Percentiles rank a stretch among this genome's conserved stretches.
These are phyloP conservation scores for Termitomyces bulborhizus DNA, from an alignment of 768 basidiomycete genomes.

Conservation along the genomic window DNA sequence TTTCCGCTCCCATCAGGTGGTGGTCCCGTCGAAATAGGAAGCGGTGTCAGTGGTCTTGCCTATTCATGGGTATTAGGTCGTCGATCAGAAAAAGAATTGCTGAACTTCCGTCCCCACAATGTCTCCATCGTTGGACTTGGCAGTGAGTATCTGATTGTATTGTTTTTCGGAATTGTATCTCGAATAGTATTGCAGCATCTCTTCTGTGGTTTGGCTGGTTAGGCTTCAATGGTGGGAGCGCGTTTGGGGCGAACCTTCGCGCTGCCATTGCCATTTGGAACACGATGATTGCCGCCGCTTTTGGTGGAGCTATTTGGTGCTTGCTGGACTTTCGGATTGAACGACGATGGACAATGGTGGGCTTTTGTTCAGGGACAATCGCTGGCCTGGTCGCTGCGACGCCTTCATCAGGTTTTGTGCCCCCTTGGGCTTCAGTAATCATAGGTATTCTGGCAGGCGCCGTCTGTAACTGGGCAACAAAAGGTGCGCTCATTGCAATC, in stretches of 20 bases:
- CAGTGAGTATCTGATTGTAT: conserved; percentile 30
- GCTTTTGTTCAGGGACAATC: conserved; percentile 90
- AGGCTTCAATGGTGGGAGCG: conserved; percentile 89
- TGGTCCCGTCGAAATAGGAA: conserved; percentile 84
- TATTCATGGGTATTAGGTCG: conserved; percentile 85
- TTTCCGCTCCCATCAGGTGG: conserved; percentile 42
- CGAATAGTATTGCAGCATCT: conserved; percentile 34
- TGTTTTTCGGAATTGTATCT: background rate
- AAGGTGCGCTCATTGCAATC: conserved; percentile 37
- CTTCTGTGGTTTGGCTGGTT: conserved; percentile 87
- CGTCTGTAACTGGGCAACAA: conserved; percentile 80
- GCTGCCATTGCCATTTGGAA: conserved; percentile 85
- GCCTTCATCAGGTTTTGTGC: conserved; percentile 78
- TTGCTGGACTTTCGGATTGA: conserved; percentile 74
- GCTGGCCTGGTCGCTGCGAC: conserved; percentile 87
- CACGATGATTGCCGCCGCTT: conserved; percentile 79
- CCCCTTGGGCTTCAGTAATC: conserved; percentile 70
- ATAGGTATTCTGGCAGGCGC: conserved; percentile 69
- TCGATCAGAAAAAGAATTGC: conserved; percentile 61
- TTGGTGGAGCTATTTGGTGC: conserved; percentile 82
- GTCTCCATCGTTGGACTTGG: conserved; percentile 79
- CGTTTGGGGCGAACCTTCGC: conserved; percentile 83
- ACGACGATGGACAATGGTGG: conserved; percentile 83
- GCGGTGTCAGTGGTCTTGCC: conserved; percentile 80
- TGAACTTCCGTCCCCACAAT: conserved; percentile 86